Base-by-base conservation (phyloP, 1,284 basidiomycete species). In the Leccinum brunneo-olivaceum region DNA sequence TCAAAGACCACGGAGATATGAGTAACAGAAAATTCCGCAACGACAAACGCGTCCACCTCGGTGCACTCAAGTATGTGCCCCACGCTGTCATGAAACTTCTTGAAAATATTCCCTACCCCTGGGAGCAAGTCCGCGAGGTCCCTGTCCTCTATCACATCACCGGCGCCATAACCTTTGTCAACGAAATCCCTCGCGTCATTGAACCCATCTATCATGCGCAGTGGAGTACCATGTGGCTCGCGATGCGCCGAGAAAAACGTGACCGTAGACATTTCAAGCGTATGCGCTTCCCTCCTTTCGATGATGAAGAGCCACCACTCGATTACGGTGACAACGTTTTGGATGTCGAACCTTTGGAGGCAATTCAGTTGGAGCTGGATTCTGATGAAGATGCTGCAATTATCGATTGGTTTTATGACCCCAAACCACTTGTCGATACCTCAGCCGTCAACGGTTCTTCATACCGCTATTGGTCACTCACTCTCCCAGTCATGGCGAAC, bases 201-300 rank as follows among this genome's bases (percentile, higher is more conserved):
- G 94, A 98, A 63, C 96, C 96, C 5, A 81, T 99, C 16, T 98
- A 97, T 67, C 96, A 99, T 63, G 94, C 96, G 0, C 96, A 98
- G 61, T 98, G 96, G 96, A 94, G 92, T 57, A 90, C 91, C 4
- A 98, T 98, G 96, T 99, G 96, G 96, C 75, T 99, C 29, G 95
- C 96, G 16, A 98, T 98, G 96, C 79, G 96, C 53, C 75, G 96
- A 54, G 96, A 99, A 71, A 99, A 99, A 75, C 83, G 96, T 48
- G 96, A 99, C 65, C 89, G 96, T 61, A 76, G 96, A 43, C 96
- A 99, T 65, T 98, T 99, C 73, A 99, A 99, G 73, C 90, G 96
- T 41, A 98, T 99, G 94, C 84, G 96, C n/a, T 99, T 99, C 72
- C 96, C 96, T 28, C 96, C 96, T 0, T 99, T 98, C 60, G 96